Evolutionary conservation across 2,329 filamentous ascomycete species (phyloP), one percentile per base, ranked within the genome.

Genomic region (Arthrinium puccinioides): DNA sequence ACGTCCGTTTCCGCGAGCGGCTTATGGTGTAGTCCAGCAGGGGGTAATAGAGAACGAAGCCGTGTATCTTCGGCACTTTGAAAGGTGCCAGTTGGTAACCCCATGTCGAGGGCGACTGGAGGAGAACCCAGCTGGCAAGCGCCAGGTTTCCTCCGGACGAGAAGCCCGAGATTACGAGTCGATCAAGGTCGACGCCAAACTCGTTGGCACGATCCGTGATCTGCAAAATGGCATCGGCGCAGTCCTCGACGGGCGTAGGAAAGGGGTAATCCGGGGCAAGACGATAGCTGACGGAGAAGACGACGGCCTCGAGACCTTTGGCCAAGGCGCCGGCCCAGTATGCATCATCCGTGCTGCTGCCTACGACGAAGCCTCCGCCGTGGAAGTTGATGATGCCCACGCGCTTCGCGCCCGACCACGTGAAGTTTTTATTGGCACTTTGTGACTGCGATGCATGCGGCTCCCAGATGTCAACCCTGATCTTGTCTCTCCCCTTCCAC

Each of bases 211-310:
- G 65, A 5, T 60, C 57, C 26, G 66, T 63, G 24, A 84, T 65
- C 53, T 81, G 79, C 14, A 78, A 49, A 5, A 83, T 59, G 2
- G 77, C 75, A 42, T 82, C 78, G 24, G 76, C 73, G 32, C 74
- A 74, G 53, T 84, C 80, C 48, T 84, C 77, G 0, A 83, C 67
- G 0, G 76, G 70, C 2, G 72, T 73, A 0, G 79, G 79, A 51
- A 80, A 82, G 0, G 78, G 77, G 45, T 75, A 67, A 45, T 72
- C 70, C 0, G 80, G 80, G 0, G 79, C 77, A 3, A 82, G 68
- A 13, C 80, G 71, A 52, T 84, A 84, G 52, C 81, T 78, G 41
- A 82, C 75, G 2, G 70, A 74, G 44, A 83, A 72, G 38, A 81
- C 69, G 16, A 82, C 64, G 19, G 73, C 76, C 36, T 74, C 67